Conservation (phyloP, 2,329 filamentous ascomycete species). For the Fusarium anthophilum region DNA sequence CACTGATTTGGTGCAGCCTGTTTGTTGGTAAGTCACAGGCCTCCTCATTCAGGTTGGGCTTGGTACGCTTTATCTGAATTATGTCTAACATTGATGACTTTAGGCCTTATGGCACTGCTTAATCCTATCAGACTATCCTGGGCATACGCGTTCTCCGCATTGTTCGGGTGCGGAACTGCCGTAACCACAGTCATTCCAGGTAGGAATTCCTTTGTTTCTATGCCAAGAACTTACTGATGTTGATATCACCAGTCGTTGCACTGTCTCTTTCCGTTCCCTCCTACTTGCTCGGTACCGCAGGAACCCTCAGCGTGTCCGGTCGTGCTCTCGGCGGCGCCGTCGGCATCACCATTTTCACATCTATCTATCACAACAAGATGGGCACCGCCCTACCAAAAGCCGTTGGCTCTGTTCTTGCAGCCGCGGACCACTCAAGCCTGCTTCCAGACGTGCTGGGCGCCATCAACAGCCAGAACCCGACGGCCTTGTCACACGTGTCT, state of each 20-base stretch:
- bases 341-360: neutral
- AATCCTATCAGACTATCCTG: neutral
- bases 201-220: neutral
- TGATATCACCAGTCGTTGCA: neutral
- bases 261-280: neutral
- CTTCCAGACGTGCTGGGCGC: neutral
- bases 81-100: neutral
- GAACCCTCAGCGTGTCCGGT: neutral
- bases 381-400: neutral
- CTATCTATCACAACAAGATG: neutral
- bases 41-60: neutral
- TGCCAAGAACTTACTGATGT: neutral
- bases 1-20: neutral
- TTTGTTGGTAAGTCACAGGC: neutral
- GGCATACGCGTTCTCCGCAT: neutral
- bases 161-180: neutral
- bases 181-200: neutral
- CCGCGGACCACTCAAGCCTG: neutral
- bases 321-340: neutral
- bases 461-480: neutral
- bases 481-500: neutral
- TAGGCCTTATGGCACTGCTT: neutral
- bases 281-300: neutral
- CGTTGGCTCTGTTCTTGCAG: neutral
- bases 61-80: neutral